phyloP scores from a whole-genome alignment of 129 eudicot genomes.

The Rutidosis leptorrhynchoides region DNA sequence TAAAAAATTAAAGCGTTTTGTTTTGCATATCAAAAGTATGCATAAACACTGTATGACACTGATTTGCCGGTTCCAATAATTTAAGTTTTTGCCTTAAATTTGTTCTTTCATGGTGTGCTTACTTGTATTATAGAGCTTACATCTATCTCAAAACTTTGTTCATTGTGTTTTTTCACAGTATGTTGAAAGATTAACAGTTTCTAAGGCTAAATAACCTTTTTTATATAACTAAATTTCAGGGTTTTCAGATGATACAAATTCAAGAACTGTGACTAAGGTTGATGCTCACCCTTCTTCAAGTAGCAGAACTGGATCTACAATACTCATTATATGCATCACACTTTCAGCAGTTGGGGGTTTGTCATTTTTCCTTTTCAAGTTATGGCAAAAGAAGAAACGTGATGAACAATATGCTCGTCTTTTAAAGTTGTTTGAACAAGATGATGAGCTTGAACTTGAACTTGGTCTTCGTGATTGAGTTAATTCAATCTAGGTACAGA shows the following conservation, averaged over 20 bases:
- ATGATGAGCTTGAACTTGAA: slow-evolving; percentile 88
- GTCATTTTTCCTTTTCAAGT: slow-evolving; percentile 63
- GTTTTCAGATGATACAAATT: slow-evolving; percentile 49
- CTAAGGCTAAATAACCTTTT: slow-evolving; percentile 3
- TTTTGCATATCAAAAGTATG: background rate
- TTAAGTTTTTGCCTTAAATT: too few species aligned
- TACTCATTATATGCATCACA: slow-evolving; percentile 49
- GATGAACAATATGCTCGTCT: slow-evolving; percentile 91
- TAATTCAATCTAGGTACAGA: slow-evolving; percentile 18
- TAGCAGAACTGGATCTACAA: slow-evolving; percentile 47
- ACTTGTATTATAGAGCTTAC: background rate
- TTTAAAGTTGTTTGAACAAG: slow-evolving; percentile 90
- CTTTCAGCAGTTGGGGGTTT: slow-evolving; percentile 47
- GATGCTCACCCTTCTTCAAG: slow-evolving; percentile 34
- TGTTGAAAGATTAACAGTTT: background rate
- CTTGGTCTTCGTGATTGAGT: slow-evolving; percentile 71
- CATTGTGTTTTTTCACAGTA: background rate
- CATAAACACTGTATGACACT: too few species aligned
- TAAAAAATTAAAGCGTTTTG: background rate
- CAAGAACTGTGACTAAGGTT: slow-evolving; percentile 36
- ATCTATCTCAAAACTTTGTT: background rate
- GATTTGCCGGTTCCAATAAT: too few species aligned
- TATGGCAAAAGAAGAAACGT: slow-evolving; percentile 90
- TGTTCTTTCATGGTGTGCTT: too few species aligned
- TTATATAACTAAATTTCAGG: slow-evolving; percentile 40